These are phyloP conservation scores for Triglochin maritima DNA, from an alignment of 106 monocot genomes.

Conservation along the genomic window DNA sequence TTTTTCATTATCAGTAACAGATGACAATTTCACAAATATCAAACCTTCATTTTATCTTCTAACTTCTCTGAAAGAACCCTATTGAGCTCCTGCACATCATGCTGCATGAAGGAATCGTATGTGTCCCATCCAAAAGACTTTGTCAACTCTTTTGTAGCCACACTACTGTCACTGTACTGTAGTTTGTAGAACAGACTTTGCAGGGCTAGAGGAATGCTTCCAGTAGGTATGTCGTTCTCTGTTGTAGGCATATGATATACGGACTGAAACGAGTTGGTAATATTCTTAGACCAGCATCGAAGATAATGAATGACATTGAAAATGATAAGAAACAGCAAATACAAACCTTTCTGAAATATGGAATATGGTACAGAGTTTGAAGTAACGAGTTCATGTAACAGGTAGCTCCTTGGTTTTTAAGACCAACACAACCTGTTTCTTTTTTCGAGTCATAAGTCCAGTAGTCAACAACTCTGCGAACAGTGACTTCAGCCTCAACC, in stretches of 20 bases:
- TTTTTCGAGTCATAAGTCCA: conserved; percentile 99
- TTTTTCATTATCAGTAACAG: neutral
- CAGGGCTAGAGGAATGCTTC: conserved; percentile 84
- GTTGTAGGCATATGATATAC: conserved; percentile 90
- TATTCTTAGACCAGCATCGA: too few relatives aligned
- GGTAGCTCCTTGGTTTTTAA: conserved; percentile 99
- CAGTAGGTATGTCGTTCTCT: conserved; percentile 86
- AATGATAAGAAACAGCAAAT: neutral
- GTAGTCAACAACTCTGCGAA: conserved; percentile 76
- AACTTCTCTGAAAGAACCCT: conserved; percentile 84
- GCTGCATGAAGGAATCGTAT: conserved; percentile 94
- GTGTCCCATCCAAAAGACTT: conserved; percentile 96
- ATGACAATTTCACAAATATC: neutral
- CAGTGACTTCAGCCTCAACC: conserved; percentile 91
- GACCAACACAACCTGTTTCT: conserved; percentile 97
- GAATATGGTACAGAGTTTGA: conserved; percentile 94
- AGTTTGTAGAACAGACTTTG: conserved; percentile 87
- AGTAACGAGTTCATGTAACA: conserved; percentile 99
- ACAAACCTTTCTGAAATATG: conserved; percentile 93
- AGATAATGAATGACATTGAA: neutral
- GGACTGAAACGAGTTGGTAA: conserved; percentile 20
- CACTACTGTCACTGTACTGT: conserved; percentile 80
- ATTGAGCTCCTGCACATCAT: conserved; percentile 88
- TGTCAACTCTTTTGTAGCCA: conserved; percentile 90
- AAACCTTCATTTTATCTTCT: conserved; percentile 92